phyloP scores from a whole-genome alignment of 192 early-diverging fungal genomes.

The Podila horticola region DNA sequence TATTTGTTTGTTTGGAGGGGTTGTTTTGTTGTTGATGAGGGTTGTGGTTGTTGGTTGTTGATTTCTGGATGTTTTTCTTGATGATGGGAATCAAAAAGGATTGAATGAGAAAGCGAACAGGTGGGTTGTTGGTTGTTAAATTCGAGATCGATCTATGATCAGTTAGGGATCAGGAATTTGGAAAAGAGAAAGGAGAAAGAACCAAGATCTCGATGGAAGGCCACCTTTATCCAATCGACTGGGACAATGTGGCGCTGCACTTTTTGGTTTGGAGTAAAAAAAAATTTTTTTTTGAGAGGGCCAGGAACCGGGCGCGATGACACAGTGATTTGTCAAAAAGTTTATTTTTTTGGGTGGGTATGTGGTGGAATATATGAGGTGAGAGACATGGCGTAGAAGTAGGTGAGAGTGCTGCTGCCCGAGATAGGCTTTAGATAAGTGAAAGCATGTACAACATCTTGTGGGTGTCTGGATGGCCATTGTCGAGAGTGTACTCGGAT shows the following conservation, averaged over 20 bases:
- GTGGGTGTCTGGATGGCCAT: constrained; percentile 25
- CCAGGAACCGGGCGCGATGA: not conserved
- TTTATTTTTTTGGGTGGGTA: too few relatives aligned
- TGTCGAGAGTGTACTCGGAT: constrained; percentile 9
- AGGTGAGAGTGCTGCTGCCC: too few relatives aligned
- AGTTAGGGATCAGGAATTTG: constrained; percentile 34
- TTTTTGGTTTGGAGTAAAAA: not conserved
- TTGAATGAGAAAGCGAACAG: not conserved
- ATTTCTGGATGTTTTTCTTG: too few relatives aligned
- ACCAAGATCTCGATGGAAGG: constrained; percentile 1
- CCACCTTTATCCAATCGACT: not conserved
- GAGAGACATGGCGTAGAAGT: not conserved
- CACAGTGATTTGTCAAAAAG: too few relatives aligned
- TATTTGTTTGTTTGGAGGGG: not conserved
- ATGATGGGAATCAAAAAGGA: not conserved
- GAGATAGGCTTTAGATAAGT: constrained; percentile 5
- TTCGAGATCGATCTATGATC: constrained; percentile 39
- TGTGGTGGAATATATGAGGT: not conserved
- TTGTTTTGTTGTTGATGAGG: constrained; percentile 3
- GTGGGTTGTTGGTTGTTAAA: constrained; percentile 6
- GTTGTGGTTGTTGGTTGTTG: not conserved
- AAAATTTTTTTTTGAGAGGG: not conserved
- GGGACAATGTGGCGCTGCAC: not conserved
- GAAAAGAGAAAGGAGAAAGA: constrained; percentile 48
- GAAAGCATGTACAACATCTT: constrained; percentile 48